Conservation (phyloP, 2,329 filamentous ascomycete species). For the Colletotrichum chrysophilum region DNA sequence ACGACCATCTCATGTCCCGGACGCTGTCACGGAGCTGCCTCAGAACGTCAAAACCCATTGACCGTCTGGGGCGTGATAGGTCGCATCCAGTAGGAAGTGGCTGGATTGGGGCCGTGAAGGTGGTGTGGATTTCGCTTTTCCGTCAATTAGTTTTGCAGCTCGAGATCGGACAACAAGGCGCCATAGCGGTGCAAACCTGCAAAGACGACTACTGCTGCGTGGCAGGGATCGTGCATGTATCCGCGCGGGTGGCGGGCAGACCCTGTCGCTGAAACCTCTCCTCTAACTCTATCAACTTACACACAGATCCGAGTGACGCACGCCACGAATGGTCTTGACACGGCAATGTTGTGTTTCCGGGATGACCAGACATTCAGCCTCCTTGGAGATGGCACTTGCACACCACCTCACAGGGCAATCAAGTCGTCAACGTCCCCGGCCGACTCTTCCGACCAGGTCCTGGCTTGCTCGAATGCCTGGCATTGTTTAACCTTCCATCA, state of each 20-base stretch:
- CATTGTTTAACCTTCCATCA: slow-evolving; percentile 9
- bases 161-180: neutral
- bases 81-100: neutral
- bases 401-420: neutral
- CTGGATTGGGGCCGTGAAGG: neutral
- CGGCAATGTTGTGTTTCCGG: neutral
- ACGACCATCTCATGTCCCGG: slow-evolving; percentile 12
- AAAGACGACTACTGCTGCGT: neutral
- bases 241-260: slow-evolving; percentile 5
- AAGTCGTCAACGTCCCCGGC: neutral
- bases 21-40: slow-evolving; percentile 14
- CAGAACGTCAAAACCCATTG: slow-evolving; percentile 12
- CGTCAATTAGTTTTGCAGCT: neutral
- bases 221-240: neutral
- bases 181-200: neutral
- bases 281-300: slow-evolving; percentile 21
- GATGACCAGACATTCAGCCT: neutral
- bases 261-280: slow-evolving; percentile 20
- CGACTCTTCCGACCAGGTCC: neutral
- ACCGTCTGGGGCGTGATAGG: neutral
- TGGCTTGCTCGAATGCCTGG: neutral
- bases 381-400: neutral
- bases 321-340: slow-evolving; percentile 6
- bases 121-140: neutral
- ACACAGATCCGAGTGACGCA: slow-evolving; percentile 23